A percentile compares a stretch with the other conserved stretches of the same genome.
Evolutionary conservation across 2,329 filamentous ascomycete genomes (phyloP).

Genomic region (Aspergillus sp.): DNA sequence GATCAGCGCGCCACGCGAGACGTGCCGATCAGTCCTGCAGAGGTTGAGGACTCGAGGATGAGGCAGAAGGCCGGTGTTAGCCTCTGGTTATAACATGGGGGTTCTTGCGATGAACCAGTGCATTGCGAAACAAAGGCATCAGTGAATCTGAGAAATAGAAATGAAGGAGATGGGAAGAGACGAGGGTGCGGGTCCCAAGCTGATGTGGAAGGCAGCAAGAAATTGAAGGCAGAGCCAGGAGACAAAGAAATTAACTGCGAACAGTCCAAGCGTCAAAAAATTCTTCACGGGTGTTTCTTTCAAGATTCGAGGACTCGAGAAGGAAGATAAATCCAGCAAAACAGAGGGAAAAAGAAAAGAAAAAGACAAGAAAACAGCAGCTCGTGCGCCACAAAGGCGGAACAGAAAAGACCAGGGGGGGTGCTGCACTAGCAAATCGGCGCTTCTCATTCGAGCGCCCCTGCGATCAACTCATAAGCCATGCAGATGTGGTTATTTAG

Average conservation of each 20-base stretch:
- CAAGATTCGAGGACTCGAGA: neutral
- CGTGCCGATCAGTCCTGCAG: slow-evolving; percentile 3
- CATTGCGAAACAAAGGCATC: slow-evolving; percentile 6
- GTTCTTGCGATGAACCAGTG: neutral
- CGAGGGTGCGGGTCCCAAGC: neutral
- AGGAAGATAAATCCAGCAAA: neutral
- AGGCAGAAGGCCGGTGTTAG: slow-evolving; percentile 2
- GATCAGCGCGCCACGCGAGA: slow-evolving; percentile 11
- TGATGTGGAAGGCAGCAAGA: neutral
- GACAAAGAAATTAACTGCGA: no score
- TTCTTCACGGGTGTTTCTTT: neutral
- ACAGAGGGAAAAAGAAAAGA: neutral
- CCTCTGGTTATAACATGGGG: slow-evolving; percentile 2
- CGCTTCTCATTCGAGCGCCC: neutral
- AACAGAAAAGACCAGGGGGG: neutral
- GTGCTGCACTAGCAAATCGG: neutral
- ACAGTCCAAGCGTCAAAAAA: neutral
- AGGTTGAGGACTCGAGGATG: neutral
- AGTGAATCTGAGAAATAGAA: neutral
- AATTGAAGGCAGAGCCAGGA: neutral
- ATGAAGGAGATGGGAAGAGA: neutral
- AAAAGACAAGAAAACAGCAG: neutral
- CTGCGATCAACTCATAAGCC: neutral
- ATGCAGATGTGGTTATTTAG: neutral
- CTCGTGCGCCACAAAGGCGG: neutral